Conservation (phyloP, 768 basidiomycete genomes). For the Coprinopsis marcescibilis region DNA sequence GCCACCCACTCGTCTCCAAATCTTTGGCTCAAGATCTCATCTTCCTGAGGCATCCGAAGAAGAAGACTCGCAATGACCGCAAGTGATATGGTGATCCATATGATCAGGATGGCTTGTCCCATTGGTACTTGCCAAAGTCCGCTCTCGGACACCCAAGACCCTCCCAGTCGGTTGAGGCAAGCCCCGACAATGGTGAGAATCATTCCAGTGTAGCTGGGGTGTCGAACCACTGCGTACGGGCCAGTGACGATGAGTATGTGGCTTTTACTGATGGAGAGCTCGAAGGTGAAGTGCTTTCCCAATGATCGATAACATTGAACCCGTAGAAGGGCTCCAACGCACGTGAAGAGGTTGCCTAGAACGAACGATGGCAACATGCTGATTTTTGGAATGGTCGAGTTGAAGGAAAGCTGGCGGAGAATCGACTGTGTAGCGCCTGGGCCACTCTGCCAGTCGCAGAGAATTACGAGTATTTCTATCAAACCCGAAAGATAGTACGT, state of each 20-base stretch:
- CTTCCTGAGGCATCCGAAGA: conserved; percentile 28
- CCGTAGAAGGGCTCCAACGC: conserved; percentile 28
- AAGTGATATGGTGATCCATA: conserved; percentile 21
- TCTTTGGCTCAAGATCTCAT: conserved; percentile 24
- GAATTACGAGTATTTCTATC: conserved; percentile 25
- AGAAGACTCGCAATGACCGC: conserved; percentile 23
- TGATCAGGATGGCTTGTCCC: conserved; percentile 16
- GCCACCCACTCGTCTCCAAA: conserved; percentile 27
- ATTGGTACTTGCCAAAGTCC: conserved; percentile 21
- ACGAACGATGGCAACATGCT: conserved; percentile 23
- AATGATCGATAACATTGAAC: conserved; percentile 29
- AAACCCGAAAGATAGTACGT: conserved; percentile 22
- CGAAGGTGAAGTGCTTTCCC: conserved; percentile 33
- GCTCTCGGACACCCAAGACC: conserved; percentile 31
- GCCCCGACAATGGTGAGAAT: conserved; percentile 26
- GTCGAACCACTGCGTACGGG: conserved; percentile 32
- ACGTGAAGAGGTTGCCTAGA: conserved; percentile 24
- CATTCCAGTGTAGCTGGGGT: conserved; percentile 34
- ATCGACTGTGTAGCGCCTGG: conserved; percentile 14
- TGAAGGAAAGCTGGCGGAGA: conserved; percentile 16
- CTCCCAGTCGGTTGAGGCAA: conserved; percentile 19
- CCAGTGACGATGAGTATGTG: conserved; percentile 30
- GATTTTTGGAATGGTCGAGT: conserved; percentile 13
- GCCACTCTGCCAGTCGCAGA: conserved; percentile 16
- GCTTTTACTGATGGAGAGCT: conserved; percentile 27